Conservation (phyloP, 345 rosid genomes). For the Eucalyptus shirleyi region DNA sequence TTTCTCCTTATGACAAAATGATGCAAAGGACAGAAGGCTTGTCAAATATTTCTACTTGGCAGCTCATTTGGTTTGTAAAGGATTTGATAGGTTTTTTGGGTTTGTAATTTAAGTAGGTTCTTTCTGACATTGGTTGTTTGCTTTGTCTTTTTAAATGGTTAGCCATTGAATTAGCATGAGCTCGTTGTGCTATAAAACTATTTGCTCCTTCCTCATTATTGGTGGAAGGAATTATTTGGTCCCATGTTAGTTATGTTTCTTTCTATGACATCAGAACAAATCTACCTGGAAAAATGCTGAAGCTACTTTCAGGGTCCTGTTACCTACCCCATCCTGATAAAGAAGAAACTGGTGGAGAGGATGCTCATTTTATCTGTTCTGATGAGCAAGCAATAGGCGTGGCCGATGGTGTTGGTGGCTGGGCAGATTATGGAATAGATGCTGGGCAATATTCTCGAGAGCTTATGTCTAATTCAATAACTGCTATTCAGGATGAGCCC, state of each 20-base stretch:
- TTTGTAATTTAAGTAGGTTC: not conserved
- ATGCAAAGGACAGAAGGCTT: not conserved
- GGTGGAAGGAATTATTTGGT: not conserved
- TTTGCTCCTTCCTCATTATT: not conserved
- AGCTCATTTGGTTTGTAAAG: not conserved
- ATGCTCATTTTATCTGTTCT: conserved; percentile 86
- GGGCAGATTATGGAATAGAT: conserved; percentile 93
- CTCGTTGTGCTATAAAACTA: not conserved
- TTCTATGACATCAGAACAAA: conserved; percentile 19
- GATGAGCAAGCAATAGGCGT: conserved; percentile 87
- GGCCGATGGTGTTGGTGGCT: conserved; percentile 99
- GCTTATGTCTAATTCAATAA: conserved; percentile 85
- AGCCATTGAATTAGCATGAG: not conserved
- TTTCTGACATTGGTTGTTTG: not conserved
- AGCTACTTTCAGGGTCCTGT: conserved; percentile 82
- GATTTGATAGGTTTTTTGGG: not conserved
- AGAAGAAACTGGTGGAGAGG: conserved; percentile 99
- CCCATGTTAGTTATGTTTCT: not conserved
- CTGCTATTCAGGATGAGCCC: conserved; percentile 79
- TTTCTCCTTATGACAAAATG: not conserved
- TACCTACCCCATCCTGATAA: conserved; percentile 97
- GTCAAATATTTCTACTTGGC: not conserved
- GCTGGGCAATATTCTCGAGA: conserved; percentile 80
- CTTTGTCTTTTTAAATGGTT: not conserved
- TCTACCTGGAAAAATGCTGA: conserved; percentile 34